Evolutionary conservation across 352 stramenopile genomes (phyloP).

Genomic region (Thraustochytrium sp.): DNA sequence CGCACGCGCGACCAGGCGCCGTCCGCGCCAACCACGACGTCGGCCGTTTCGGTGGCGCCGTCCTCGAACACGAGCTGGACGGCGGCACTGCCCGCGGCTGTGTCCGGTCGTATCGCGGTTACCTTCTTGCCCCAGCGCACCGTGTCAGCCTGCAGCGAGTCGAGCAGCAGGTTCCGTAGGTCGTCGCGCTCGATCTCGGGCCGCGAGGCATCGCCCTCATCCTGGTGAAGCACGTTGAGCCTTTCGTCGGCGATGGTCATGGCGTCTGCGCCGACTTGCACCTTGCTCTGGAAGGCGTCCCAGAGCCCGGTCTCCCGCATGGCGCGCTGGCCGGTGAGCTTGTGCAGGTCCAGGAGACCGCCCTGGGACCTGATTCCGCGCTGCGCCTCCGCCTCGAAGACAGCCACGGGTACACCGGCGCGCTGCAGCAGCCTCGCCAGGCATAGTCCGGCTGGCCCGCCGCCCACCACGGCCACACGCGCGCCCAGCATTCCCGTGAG

Average conservation of each 20-base stretch:
- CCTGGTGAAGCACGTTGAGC: background rate
- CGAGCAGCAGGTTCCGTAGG: background rate
- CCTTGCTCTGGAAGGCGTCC: background rate
- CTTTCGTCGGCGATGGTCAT: background rate
- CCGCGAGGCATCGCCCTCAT: constrained; percentile 13
- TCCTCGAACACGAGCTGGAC: background rate
- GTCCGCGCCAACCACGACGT: constrained; percentile 13
- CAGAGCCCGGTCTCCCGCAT: background rate
- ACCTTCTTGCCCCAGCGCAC: constrained; percentile 15
- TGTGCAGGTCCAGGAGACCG: constrained; percentile 16
- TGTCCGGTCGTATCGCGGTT: background rate
- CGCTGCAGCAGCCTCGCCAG: background rate
- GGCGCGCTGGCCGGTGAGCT: background rate
- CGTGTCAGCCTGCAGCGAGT: background rate
- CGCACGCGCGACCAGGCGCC: background rate
- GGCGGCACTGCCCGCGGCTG: background rate
- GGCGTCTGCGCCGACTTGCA: background rate
- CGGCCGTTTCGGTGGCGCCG: background rate
- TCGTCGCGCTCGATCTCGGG: constrained; percentile 3
- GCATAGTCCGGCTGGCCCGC: background rate
- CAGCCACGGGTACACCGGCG: background rate
- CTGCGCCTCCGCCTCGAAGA: background rate
- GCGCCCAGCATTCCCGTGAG: no score
- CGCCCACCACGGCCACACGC: constrained; percentile 10
- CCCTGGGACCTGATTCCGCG: background rate